A percentile compares a stretch with the other conserved stretches of the same genome.
These are phyloP conservation scores for Backusella morwellensis DNA, from an alignment of 192 early-diverging fungal species.

Conservation along the genomic window DNA sequence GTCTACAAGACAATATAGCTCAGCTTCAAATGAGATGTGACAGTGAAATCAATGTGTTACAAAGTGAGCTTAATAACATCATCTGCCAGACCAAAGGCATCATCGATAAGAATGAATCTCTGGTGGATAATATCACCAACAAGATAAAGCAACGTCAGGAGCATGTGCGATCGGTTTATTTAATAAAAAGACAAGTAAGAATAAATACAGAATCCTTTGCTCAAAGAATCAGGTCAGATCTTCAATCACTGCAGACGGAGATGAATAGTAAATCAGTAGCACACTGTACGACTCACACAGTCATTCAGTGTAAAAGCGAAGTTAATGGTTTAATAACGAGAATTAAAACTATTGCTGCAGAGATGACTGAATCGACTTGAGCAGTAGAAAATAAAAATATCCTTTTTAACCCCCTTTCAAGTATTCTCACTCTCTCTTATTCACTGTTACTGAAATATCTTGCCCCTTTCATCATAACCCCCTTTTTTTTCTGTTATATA, in stretches of 20 bases:
- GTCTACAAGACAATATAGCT: slow-evolving; percentile 6
- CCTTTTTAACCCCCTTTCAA: not conserved
- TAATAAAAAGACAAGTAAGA: not conserved
- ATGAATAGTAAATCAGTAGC: not conserved
- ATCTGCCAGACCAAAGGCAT: not conserved
- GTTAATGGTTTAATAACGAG: slow-evolving; percentile 17
- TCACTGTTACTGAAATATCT: not conserved
- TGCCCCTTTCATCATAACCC: not conserved
- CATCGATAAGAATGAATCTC: slow-evolving; percentile 2
- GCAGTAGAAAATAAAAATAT: not conserved
- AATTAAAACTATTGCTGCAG: slow-evolving; percentile 7
- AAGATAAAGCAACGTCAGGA: slow-evolving; percentile 6
- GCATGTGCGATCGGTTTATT: not conserved
- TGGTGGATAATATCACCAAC: slow-evolving; percentile 3
- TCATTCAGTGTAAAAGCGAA: slow-evolving; percentile 16
- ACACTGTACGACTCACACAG: not conserved
- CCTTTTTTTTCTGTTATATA: not conserved
- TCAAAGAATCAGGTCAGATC: not conserved
- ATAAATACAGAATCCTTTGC: not conserved
- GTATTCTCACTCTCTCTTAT: not conserved
- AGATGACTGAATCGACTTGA: not conserved
- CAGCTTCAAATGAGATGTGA: slow-evolving; percentile 11
- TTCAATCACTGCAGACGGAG: slow-evolving; percentile 6
- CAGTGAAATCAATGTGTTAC: slow-evolving; percentile 12
- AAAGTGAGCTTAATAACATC: slow-evolving; percentile 1